phyloP scores from a whole-genome alignment of 2,329 filamentous ascomycete genomes.

The Catunica adiposa region DNA sequence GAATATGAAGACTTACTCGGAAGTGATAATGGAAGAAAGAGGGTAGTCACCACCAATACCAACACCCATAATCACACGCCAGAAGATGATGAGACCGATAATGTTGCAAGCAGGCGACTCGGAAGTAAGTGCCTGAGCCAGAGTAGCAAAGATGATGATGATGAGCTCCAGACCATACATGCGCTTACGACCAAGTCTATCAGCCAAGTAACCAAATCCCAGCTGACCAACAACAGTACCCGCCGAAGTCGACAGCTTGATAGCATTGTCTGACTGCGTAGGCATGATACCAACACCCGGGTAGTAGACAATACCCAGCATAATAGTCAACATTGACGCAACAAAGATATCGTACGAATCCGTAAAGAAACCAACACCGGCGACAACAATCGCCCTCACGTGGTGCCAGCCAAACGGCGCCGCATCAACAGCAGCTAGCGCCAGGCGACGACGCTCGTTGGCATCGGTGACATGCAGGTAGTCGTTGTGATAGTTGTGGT shows the following conservation, averaged over 20 bases:
- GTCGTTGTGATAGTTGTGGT: constrained; percentile 65
- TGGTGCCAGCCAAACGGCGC: constrained; percentile 76
- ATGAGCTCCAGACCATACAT: constrained; percentile 63
- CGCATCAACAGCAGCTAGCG: constrained; percentile 67
- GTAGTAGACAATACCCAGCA: constrained; percentile 68
- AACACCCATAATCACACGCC: constrained; percentile 54
- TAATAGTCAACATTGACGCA: constrained; percentile 33
- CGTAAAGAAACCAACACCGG: constrained; percentile 78
- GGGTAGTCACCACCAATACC: constrained; percentile 49
- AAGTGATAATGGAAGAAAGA: constrained; percentile 67
- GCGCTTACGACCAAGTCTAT: constrained; percentile 57
- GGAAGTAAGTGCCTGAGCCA: constrained; percentile 53
- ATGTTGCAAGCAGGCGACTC: constrained; percentile 46
- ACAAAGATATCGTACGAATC: constrained; percentile 72
- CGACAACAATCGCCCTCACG: constrained; percentile 58
- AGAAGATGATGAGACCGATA: constrained; percentile 57
- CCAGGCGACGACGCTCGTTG: constrained; percentile 62
- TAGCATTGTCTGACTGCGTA: constrained; percentile 53
- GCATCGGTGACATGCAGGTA: constrained; percentile 49
- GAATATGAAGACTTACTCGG: constrained; percentile 37
- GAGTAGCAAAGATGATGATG: constrained; percentile 62
- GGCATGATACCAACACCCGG: constrained; percentile 43
- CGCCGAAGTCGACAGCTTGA: constrained; percentile 66
- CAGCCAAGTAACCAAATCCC: constrained; percentile 62
- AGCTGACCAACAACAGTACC: constrained; percentile 74